These are phyloP conservation scores for Pistacia vera DNA, from an alignment of 345 rosid genomes.

Conservation along the genomic window DNA sequence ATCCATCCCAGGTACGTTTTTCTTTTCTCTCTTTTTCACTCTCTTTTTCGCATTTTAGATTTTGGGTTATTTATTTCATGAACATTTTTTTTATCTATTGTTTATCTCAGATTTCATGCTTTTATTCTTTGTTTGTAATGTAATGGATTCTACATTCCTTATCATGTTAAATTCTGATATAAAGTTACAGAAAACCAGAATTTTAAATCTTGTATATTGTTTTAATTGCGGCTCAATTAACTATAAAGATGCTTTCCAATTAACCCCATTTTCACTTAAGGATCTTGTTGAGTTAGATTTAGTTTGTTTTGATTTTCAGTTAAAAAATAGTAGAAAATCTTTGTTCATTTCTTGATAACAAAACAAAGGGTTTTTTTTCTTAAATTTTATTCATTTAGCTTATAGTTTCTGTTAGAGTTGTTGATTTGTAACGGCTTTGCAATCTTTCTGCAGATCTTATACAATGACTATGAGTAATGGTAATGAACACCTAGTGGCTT, in stretches of 20 bases:
- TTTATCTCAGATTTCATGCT: too few species aligned
- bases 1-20: background rate
- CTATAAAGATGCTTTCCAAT: background rate
- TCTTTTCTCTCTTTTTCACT: too few species aligned
- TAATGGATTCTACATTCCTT: too few species aligned
- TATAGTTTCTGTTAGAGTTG: background rate
- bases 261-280: background rate
- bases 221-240: background rate
- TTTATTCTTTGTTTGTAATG: too few species aligned
- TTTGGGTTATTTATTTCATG: too few species aligned
- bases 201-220: background rate
- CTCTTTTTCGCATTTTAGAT: background rate
- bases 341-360: background rate
- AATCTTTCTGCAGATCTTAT: constrained; percentile 9
- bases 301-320: too few species aligned
- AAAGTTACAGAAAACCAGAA: background rate
- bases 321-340: too few species aligned
- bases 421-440: background rate
- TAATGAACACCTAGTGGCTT: constrained; percentile 17
- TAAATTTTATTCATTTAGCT: background rate
- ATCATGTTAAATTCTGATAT: background rate
- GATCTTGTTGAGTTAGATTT: background rate
- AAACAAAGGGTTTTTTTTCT: background rate
- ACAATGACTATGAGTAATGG: constrained; percentile 40
- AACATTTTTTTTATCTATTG: too few species aligned